A percentile compares a stretch with the other conserved stretches of the same genome.
Conservation (phyloP, 1,284 basidiomycete species). For the Fomitopsis palustris region DNA sequence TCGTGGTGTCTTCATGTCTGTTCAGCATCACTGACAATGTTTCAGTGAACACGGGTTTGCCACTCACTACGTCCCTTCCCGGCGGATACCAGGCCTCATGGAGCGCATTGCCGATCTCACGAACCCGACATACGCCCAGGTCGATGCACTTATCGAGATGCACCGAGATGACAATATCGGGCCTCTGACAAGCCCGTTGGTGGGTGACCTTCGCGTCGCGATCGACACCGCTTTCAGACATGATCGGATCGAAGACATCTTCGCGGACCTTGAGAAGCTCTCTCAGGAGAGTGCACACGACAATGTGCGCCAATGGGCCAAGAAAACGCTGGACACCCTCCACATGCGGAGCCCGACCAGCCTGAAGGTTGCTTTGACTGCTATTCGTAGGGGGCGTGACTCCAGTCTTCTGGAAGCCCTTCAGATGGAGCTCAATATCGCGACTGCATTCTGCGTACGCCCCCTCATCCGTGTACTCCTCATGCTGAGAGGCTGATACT, state of each 20-base stretch:
- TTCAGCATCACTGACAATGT: neutral
- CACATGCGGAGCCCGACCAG: slow-evolving; percentile 84
- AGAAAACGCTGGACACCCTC: slow-evolving; percentile 60
- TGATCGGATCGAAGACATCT: slow-evolving; percentile 67
- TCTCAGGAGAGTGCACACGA: slow-evolving; percentile 39
- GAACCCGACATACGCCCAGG: slow-evolving; percentile 42
- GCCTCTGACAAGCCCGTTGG: slow-evolving; percentile 48
- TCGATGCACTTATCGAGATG: slow-evolving; percentile 66
- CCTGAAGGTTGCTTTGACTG: slow-evolving; percentile 80
- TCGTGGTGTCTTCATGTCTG: slow-evolving; percentile 15
- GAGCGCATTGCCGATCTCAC: slow-evolving; percentile 61
- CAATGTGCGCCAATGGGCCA: slow-evolving; percentile 70
- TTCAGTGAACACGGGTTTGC: slow-evolving; percentile 84
- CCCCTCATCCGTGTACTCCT: slow-evolving; percentile 6
- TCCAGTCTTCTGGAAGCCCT: slow-evolving; percentile 66
- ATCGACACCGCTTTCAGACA: slow-evolving; percentile 79
- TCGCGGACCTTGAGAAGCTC: slow-evolving; percentile 52
- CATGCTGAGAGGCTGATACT: neutral
- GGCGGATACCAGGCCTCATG: slow-evolving; percentile 67
- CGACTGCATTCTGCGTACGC: slow-evolving; percentile 78
- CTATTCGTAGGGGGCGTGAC: slow-evolving; percentile 67
- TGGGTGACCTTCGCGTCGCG: slow-evolving; percentile 64
- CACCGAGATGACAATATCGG: slow-evolving; percentile 51
- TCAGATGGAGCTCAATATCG: slow-evolving; percentile 80
- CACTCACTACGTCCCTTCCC: slow-evolving; percentile 84